phyloP scores from a whole-genome alignment of 768 basidiomycete genomes.

The Hebeloma cylindrosporum region DNA sequence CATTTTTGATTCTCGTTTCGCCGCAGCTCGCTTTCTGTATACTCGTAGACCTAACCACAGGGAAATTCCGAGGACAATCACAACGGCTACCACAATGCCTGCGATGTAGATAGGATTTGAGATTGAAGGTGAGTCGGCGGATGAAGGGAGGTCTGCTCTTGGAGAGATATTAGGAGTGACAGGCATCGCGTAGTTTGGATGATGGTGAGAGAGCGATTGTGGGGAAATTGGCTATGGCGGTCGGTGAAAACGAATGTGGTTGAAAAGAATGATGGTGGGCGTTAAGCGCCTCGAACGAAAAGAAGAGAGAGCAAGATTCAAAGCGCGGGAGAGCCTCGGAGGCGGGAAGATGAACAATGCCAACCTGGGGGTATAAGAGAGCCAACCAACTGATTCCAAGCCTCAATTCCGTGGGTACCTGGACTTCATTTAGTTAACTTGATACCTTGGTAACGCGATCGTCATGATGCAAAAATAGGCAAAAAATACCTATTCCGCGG shows the following conservation, averaged over 20 bases:
- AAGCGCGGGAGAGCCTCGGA: slow-evolving; percentile 2
- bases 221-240: not conserved
- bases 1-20: slow-evolving; percentile 36
- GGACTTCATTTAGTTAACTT: slow-evolving; percentile 2
- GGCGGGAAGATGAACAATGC: slow-evolving; percentile 7
- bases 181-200: slow-evolving; percentile 18
- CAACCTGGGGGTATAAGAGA: slow-evolving; percentile 6
- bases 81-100: slow-evolving; percentile 49
- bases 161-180: slow-evolving; percentile 16
- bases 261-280: slow-evolving; percentile 16
- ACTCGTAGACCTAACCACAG: slow-evolving; percentile 45
- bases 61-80: slow-evolving; percentile 36
- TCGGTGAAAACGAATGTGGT: slow-evolving; percentile 13
- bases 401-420: not conserved
- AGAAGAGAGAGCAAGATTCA: not conserved
- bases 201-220: not conserved
- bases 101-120: slow-evolving; percentile 43
- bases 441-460: slow-evolving; percentile 2
- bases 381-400: slow-evolving; percentile 1
- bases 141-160: slow-evolving; percentile 14
- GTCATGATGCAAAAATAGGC: no score
- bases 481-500: no score
- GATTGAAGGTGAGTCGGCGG: slow-evolving; percentile 13
- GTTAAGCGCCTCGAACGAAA: slow-evolving; percentile 6
- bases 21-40: slow-evolving; percentile 39